Evolutionary conservation across 257 asterid genomes (phyloP), one percentile per base, ranked within the genome.

Genomic region (Cordia subcordata): DNA sequence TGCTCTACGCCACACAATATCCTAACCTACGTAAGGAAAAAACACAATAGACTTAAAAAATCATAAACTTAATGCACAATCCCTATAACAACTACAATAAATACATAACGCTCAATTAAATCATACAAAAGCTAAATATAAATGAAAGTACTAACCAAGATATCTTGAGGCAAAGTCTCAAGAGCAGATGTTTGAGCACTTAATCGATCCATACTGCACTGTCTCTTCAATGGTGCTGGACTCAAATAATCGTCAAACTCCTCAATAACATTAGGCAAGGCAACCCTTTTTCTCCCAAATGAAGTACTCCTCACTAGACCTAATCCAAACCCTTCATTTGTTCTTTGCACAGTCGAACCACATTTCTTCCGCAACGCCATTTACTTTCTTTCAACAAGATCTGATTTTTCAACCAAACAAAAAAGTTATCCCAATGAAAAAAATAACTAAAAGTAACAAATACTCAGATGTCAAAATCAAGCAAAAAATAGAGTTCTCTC

Each of bases 1-100:
- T 90, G 98, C 20, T 85, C 94, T 42, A 90, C 96, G 3, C 89
- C 86, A 74, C 89, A 90, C 13, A 90, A 53, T 57, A 85, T 76
- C 70, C 61, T 80, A 67, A 80, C 72, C 98, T 87, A 84, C 68
- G 71, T 4, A 49, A 56, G 17, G 23, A n/a, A 18, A 49, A 21
- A 39, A 37, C 42, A n/a, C 37, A 11, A 35, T 14, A 11, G 18
- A 70, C 22, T 9, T 27, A 44, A 16, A 39, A 47, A 44, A 21
- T 15, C 8, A 33, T 47, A 52, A 49, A 51, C 35, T 10, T 11
- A 46, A 19, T 60, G n/a, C 6, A 4, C 8, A 1, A 16, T 49
- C 1, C 14, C 15, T 39, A 16, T 8, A 46, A 60, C 22, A 33
- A 10, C 14, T 40, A 19, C 8, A 52, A 63, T 37, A 40, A 67